phyloP scores from a whole-genome alignment of 352 stramenopile genomes.

The Ophiocytium majus region DNA sequence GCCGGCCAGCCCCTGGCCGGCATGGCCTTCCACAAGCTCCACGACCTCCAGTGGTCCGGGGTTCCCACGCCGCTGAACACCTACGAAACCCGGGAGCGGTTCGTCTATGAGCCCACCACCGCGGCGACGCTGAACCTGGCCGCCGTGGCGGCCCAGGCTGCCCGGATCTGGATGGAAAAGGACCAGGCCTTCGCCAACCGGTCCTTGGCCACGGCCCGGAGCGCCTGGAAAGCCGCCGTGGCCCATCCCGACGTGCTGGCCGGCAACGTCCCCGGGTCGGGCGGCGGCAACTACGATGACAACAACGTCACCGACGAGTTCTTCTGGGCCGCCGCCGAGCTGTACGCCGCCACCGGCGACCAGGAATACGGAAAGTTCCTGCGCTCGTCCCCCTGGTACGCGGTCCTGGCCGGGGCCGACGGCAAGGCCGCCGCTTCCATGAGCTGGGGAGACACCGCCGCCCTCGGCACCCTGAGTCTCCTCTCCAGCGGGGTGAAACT shows the following conservation, averaged over 20 bases:
- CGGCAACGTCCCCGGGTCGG: neutral
- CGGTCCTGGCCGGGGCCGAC: neutral
- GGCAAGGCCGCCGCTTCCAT: neutral
- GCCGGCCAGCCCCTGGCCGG: no score
- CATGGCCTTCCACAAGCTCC: neutral
- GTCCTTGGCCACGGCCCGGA: neutral
- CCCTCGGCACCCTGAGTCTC: neutral
- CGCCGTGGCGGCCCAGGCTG: neutral
- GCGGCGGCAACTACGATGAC: neutral
- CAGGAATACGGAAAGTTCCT: neutral
- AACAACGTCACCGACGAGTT: neutral
- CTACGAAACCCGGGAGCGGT: neutral
- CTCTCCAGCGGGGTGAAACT: neutral
- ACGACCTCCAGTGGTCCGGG: neutral
- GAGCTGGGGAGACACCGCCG: neutral
- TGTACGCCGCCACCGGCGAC: neutral
- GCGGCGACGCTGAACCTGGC: neutral
- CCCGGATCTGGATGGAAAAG: neutral
- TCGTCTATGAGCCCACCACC: neutral
- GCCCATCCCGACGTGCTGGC: neutral
- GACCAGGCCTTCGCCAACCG: neutral
- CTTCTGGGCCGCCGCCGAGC: neutral
- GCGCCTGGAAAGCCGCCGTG: neutral
- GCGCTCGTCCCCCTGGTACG: no score
- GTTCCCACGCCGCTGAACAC: neutral